Evolutionary conservation across 805 yeast species (phyloP).

Genomic region (Myxozyma geophila): DNA sequence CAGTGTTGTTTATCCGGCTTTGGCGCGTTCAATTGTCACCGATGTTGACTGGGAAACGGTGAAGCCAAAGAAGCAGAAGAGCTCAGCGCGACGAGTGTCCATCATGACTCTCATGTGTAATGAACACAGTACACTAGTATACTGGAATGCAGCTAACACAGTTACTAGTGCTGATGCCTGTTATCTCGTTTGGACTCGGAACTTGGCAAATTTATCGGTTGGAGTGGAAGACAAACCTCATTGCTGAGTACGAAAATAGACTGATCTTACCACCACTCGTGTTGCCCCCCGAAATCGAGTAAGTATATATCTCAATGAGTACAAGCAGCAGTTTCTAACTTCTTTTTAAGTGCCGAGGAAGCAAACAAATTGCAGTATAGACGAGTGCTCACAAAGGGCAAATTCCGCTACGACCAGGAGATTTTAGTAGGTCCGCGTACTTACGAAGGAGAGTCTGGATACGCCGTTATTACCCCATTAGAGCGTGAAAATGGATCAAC

Average conservation of each 20-base stretch:
- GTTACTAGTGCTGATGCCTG: conserved; percentile 70
- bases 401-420: conserved; percentile 81
- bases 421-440: conserved; percentile 90
- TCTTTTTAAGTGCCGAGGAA: conserved; percentile 59
- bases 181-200: conserved; percentile 82
- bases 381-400: conserved; percentile 74
- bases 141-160: neutral
- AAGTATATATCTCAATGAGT: neutral
- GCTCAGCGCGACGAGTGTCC: conserved; percentile 6
- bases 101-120: conserved; percentile 24
- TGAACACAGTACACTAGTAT: neutral
- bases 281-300: conserved; percentile 56
- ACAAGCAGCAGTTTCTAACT: neutral
- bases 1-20: neutral
- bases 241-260: conserved; percentile 81
- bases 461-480: conserved; percentile 79
- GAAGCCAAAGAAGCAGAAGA: conserved; percentile 49
- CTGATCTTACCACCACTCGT: conserved; percentile 73
- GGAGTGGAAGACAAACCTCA: conserved; percentile 83
- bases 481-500: conserved; percentile 77
- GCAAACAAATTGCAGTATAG: conserved; percentile 80
- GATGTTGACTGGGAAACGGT: conserved; percentile 86
- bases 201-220: conserved; percentile 90
- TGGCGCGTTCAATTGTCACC: conserved; percentile 51
- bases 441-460: conserved; percentile 74